phyloP scores from a whole-genome alignment of 2,329 filamentous ascomycete species.

The Scopulariopsis brevicaulis region DNA sequence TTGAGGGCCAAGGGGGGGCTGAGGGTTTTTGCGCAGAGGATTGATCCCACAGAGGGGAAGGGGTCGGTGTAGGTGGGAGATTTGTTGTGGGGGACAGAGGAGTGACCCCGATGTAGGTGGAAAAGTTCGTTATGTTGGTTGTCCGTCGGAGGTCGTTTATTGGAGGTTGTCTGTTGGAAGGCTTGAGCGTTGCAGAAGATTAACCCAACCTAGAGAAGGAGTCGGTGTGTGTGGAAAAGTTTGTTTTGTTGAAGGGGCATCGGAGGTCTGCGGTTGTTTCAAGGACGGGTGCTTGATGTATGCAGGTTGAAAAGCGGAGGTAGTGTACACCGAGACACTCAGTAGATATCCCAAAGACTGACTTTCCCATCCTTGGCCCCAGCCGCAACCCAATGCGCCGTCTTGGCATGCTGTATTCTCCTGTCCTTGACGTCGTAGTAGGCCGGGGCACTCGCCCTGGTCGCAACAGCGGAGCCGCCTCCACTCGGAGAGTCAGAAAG shows the following conservation, averaged over 20 bases:
- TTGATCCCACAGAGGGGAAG: not conserved
- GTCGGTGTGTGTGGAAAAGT: not conserved
- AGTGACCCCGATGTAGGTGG: too few species aligned
- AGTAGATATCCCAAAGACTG: slow-evolving; percentile 92
- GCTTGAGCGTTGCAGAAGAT: not conserved
- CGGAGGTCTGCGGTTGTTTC: not conserved
- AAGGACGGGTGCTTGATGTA: not conserved
- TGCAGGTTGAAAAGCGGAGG: not conserved
- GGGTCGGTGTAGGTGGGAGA: not conserved
- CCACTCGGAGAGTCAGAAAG: not conserved
- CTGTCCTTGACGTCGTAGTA: slow-evolving; percentile 42
- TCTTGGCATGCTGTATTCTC: slow-evolving; percentile 50
- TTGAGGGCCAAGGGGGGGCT: slow-evolving; percentile 2
- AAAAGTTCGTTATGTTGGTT: too few species aligned
- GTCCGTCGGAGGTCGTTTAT: too few species aligned
- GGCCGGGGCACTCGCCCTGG: not conserved
- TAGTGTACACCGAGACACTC: slow-evolving; percentile 8
- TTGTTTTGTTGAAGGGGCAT: not conserved
- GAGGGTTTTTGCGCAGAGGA: slow-evolving; percentile 1
- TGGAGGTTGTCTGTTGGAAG: too few species aligned
- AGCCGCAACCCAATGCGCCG: slow-evolving; percentile 78
- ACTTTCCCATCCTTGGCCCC: slow-evolving; percentile 94
- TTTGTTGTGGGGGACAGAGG: too few species aligned
- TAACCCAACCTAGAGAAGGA: not conserved
- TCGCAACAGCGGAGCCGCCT: not conserved